Evolutionary conservation across 352 stramenopile species (phyloP), one percentile per base, ranked within the genome.

Genomic region (Globisporangium iwayamae): DNA sequence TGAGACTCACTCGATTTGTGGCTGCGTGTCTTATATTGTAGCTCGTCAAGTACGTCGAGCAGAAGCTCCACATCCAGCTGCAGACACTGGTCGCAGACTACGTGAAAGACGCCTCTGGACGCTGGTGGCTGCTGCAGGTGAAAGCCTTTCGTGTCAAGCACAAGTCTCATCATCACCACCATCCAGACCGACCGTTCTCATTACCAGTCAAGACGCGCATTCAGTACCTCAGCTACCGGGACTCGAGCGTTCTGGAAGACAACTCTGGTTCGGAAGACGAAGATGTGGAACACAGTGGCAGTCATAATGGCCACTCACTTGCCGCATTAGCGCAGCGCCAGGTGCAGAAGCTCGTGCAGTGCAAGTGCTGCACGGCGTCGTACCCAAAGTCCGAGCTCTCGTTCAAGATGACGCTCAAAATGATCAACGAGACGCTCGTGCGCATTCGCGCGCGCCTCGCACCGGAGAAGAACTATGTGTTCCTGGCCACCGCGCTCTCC

Each of bases 331-430:
- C 78, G 0, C 79, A 90, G 43, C 78, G 79, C 25, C 79, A 92
- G 51, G 80, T 92, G 7, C 76, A 76, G 57, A 92, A 90, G 47
- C 73, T 93, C 4, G 63, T 80, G 4, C 83, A 88, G 62, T 94
- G 85, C 71, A 94, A 94, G 48, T 91, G 85, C 63, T 94, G 85
- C 60, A 70, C 88, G 18, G 81, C 81, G 11, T 73, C 77, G 34
- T 90, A 94, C 65, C 79, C 80, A 0, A 90, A 83, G 45, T 71
- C 63, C n/a, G 85, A 94, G 59, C 68, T 94, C 8, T 78, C 82
- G 14, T 94, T 89, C 79, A 94, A 93, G 58, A 94, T 94, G 85
- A 94, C 85, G 34, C 67, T 91, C 55, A 91, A 92, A 62, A 94
- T 94, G 85, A 93, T 94, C 51, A 86, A 81, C 60, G 85, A 94